Percentiles rank a stretch among this genome's conserved stretches.
phyloP scores from a whole-genome alignment of 2,329 filamentous ascomycete genomes.

The Epichloe baconii region DNA sequence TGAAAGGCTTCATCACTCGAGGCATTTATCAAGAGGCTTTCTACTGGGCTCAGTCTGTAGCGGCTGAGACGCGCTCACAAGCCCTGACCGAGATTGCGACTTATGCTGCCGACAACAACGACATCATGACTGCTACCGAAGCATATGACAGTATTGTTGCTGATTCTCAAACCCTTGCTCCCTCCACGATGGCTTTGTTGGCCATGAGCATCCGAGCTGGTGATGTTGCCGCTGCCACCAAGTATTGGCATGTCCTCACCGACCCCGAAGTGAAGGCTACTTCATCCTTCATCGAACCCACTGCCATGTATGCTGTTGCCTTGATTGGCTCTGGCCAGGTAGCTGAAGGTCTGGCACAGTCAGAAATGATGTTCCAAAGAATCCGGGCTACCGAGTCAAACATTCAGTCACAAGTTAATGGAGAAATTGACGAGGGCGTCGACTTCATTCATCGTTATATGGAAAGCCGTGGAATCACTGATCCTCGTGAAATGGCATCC shows the following conservation, averaged over 20 bases:
- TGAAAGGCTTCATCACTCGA: constrained; percentile 61
- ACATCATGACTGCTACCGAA: constrained; percentile 52
- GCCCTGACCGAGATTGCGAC: constrained; percentile 64
- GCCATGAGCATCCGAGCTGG: constrained; percentile 77
- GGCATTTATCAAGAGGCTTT: constrained; percentile 63
- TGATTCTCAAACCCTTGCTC: constrained; percentile 34
- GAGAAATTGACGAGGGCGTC: constrained; percentile 78
- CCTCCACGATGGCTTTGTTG: constrained; percentile 66
- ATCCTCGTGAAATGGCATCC: constrained; percentile 41
- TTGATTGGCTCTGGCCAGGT: constrained; percentile 76
- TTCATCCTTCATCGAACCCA: constrained; percentile 65
- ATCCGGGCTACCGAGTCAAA: constrained; percentile 51
- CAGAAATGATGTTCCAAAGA: constrained; percentile 75
- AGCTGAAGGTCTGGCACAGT: constrained; percentile 65
- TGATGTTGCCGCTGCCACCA: constrained; percentile 62
- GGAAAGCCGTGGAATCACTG: constrained; percentile 38
- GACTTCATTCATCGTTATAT: constrained; percentile 54
- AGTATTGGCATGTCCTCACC: constrained; percentile 68
- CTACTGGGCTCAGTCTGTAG: constrained; percentile 54
- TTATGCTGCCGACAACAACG: constrained; percentile 66
- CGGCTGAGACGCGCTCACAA: constrained; percentile 41
- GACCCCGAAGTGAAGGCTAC: constrained; percentile 46
- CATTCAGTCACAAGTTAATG: constrained; percentile 42
- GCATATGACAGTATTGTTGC: constrained; percentile 48
- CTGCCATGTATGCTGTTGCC: constrained; percentile 80